Conservation (phyloP, 495 filamentous ascomycete genomes). For the Xylaria venustula region DNA sequence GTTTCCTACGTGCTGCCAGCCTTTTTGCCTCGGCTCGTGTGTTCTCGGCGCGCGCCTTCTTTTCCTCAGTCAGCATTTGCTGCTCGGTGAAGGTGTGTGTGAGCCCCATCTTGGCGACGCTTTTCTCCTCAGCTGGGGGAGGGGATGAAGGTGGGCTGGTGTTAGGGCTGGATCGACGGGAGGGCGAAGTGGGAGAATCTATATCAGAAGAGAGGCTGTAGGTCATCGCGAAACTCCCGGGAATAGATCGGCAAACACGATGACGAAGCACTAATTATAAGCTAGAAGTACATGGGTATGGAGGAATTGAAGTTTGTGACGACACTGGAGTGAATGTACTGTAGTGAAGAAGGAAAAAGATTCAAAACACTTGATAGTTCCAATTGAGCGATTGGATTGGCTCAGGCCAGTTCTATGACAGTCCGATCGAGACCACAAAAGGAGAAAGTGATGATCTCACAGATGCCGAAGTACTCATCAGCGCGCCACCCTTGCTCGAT, state of each 20-base stretch:
- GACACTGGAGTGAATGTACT: too few relatives aligned
- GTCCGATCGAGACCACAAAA: not conserved
- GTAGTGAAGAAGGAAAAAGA: too few relatives aligned
- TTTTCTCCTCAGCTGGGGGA: constrained; percentile 21
- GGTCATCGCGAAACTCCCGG: constrained; percentile 18
- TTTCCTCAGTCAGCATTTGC: constrained; percentile 36
- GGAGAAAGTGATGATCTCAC: constrained; percentile 21
- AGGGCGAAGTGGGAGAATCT: constrained; percentile 31
- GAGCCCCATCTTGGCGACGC: constrained; percentile 32
- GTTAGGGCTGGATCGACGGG: constrained; percentile 24
- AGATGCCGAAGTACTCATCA: constrained; percentile 1
- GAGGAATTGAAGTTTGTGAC: too few relatives aligned
- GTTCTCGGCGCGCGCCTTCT: constrained; percentile 50
- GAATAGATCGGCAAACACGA: not conserved
- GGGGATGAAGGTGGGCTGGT: constrained; percentile 47
- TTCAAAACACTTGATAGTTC: too few relatives aligned
- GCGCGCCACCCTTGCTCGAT: constrained; percentile 23
- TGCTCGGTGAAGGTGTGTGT: constrained; percentile 26
- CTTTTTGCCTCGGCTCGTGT: constrained; percentile 47
- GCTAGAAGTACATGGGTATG: not conserved
- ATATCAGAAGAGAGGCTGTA: constrained; percentile 30
- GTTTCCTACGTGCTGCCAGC: constrained; percentile 40
- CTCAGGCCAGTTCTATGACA: not conserved
- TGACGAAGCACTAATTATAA: not conserved
- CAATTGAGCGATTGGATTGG: not conserved